Evolutionary conservation across 2,329 filamentous ascomycete genomes (phyloP), one percentile per base, ranked within the genome.

Genomic region (Sordariomycetes sp.): DNA sequence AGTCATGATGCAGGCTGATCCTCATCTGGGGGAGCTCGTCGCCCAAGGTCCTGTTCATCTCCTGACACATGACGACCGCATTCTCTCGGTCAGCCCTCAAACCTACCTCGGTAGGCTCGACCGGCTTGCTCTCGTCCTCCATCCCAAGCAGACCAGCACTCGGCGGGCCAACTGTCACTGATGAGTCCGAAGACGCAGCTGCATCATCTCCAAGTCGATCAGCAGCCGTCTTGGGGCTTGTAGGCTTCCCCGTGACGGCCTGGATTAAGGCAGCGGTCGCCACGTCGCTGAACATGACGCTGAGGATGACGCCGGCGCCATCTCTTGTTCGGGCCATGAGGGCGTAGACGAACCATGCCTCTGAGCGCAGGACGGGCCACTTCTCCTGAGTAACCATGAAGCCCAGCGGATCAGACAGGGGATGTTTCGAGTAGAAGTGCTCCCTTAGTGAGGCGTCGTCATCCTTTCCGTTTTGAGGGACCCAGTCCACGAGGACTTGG

Each of bases 321-420:
- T 70, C 65, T 2, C 47, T 36, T 2, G 66, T 64, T 19, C 72
- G 63, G 26, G 66, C 65, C 64, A 79, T 72, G 21, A 80, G 62
- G 3, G 76, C 76, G 33, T 78, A 63, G 6, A 76, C 66, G 41
- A 80, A 79, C 66, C 75, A 73, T 3, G 68, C 64, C 46, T 81
- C 76, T 25, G 72, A 75, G 14, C 71, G 63, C 3, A 81, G 57
- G 3, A 68, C 60, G 0, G 73, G 70, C 63, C 74, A 80, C 42
- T 73, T 76, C 4, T 52, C 55, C 46, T 80, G 75, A 3, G 59
- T 65, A 17, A 76, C 57, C 18, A 80, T 62, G 43, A 67, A 72
- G 2, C 61, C 47, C 6, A 81, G 57, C 0, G 64, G 55, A 7
- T 54, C 46, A 11, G 52, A 45, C 10, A 75, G 48, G 15, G 56